Evolutionary conservation across 306 rosid genomes (phyloP).

Genomic region (Inga oerstediana): DNA sequence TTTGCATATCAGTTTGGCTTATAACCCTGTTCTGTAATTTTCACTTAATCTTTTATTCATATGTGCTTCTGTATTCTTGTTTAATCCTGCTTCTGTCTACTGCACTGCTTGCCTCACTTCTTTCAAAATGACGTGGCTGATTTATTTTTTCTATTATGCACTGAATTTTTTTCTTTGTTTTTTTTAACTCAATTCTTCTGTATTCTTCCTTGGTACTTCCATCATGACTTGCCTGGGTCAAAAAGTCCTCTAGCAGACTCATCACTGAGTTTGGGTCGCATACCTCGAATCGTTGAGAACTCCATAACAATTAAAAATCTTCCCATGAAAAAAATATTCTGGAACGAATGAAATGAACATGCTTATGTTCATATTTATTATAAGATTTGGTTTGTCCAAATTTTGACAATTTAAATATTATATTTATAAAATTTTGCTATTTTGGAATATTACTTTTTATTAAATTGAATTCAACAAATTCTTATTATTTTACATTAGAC

Average conservation of each 20-base stretch:
- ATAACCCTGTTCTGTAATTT: conserved; percentile 21
- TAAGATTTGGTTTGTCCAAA: not conserved
- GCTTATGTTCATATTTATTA: too few species aligned
- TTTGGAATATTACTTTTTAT: too few species aligned
- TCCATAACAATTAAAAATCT: too few species aligned
- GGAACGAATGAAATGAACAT: too few species aligned
- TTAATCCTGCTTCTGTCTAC: too few species aligned
- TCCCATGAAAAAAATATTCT: too few species aligned
- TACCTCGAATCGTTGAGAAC: not conserved
- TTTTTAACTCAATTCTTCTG: not conserved
- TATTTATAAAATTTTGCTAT: too few species aligned
- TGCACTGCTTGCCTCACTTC: not conserved
- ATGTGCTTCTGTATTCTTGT: not conserved
- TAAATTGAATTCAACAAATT: not conserved
- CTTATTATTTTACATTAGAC: not conserved
- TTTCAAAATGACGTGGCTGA: not conserved
- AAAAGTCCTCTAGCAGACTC: not conserved
- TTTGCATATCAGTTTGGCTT: conserved; percentile 10
- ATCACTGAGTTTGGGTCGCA: too few species aligned
- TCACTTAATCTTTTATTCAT: conserved; percentile 2
- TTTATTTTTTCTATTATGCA: too few species aligned
- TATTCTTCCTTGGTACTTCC: not conserved
- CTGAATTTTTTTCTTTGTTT: not conserved
- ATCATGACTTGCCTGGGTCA: not conserved
- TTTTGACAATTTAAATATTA: not conserved